Base-by-base conservation (phyloP, 2,329 filamentous ascomycete species). In the Pseudonectria foliicola region DNA sequence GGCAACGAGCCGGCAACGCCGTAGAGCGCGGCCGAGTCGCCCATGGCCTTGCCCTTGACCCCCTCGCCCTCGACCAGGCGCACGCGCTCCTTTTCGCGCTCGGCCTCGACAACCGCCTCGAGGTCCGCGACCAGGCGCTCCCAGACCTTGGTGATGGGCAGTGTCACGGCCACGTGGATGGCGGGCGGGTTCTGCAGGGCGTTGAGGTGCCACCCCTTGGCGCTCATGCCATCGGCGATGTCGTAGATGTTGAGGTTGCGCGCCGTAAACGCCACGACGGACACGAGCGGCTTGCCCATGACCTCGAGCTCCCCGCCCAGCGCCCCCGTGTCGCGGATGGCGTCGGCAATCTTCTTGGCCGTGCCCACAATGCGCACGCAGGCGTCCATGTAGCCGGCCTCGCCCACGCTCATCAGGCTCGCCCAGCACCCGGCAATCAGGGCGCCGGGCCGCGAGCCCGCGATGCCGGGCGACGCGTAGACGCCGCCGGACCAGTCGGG, bases 381-480 rank as follows among this genome's bases (percentile, higher is more conserved):
- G 6, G 87, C 80, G 42, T 85, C 79, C 18, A 95, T 73, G 62
- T 98, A 98, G 5, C 92, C 92, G 18, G 75, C 68, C 61, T 95
- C 86, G 43, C 92, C 92, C 21, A 93, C 77, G 34, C 72, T 77
- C 82, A 98, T 89, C 55, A 98, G 70, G 60, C 80, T 87, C 2
- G 89, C 81, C 92, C 93, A 98, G 70, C 89, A 95, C 31, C 85
- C 90, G 1, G 92, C 92, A 47, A 98, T 98, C 37, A 98, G 71
- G 2, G 92, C 89, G 30, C 92, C 92, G 0, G 92, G 90, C 1
- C 92, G 80, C 1, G 86, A 94, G 6, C 92, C 92, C 1, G 92
- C 90, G 34, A 96, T 85, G 5, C 83, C 85, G 0, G 92, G 92
- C 2, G 85, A 94, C 27, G 88, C 92, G 61, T 98, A 98, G 7